Evolutionary conservation across 73 alveolate species (phyloP), one percentile per base, ranked within the genome.

Genomic region (Paramecium pentaurelia): DNA sequence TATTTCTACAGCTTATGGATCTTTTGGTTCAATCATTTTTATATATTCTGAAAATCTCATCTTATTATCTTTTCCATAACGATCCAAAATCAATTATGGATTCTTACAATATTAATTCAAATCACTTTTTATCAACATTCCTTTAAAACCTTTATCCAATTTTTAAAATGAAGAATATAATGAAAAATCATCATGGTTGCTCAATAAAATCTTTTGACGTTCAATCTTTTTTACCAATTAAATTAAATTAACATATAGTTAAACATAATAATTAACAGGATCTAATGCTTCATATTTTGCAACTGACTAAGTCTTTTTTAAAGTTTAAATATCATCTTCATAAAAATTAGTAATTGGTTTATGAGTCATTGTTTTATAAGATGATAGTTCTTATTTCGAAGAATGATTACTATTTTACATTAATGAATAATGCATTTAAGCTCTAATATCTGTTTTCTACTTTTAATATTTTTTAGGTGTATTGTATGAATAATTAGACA

Each of bases 11-110:
- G 38, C 49, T 8, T 75, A 20, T 16, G 58, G 60, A 75, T 75
- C 49, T 16, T 36, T 11, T 14, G 88, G 88, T 38, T 75, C 88
- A 16, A 75, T 37, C 28, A 75, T 14, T 40, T 75, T 75, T 3
- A 75, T 75, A 37, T 32, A 75, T 9, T 34, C 88, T 32, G 88
- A 75, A 20, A 75, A 75, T 75, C 88, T 75, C 60, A 75, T 32
- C 49, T 75, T 75, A 22, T 75, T 37, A n/a, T 75, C 88, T 20
- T 37, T 75, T 16, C 88, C 88, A 75, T 75, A 75, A 12, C 64
- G 36, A 34, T 75, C 36, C 8, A 75, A 22, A 37, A 75, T 10
- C 8, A 34, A 12, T 34, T 37, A 22, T 4, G 88, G 70, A 16
- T 75, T 40, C 5, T 27, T 37, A 10, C 22, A n/a, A 37, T 4